These are phyloP conservation scores for Effrenium voratum DNA, from an alignment of 73 alveolate genomes.

Conservation along the genomic window DNA sequence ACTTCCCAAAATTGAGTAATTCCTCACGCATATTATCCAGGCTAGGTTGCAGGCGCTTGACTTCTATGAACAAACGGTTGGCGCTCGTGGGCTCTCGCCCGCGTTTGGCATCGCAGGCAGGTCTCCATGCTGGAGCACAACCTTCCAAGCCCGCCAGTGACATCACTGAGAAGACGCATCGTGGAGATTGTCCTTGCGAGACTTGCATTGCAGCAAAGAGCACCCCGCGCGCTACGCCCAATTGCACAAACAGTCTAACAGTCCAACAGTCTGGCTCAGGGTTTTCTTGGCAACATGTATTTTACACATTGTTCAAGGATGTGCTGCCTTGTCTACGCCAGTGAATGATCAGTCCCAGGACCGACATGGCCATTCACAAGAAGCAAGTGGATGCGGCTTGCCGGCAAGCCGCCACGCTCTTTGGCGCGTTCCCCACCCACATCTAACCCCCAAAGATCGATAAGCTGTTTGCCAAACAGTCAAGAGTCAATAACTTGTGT, in stretches of 20 bases:
- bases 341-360: slow-evolving; percentile 49
- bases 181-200: slow-evolving; percentile 80
- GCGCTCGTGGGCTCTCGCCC: too few species aligned
- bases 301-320: too few species aligned
- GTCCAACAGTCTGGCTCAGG: background rate
- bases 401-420: too few species aligned
- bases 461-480: too few species aligned
- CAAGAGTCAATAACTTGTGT: too few species aligned
- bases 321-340: too few species aligned
- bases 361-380: slow-evolving; percentile 81
- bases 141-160: slow-evolving; percentile 77
- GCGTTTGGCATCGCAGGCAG: background rate
- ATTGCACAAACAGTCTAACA: background rate
- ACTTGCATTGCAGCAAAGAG: background rate
- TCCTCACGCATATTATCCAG: too few species aligned
- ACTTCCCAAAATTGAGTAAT: too few species aligned
- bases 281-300: background rate
- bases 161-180: slow-evolving; percentile 61
- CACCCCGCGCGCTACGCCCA: background rate
- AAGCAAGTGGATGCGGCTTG: slow-evolving; percentile 71
- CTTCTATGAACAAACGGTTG: too few species aligned
- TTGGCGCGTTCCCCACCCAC: too few species aligned
- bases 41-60: too few species aligned
- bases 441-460: too few species aligned
- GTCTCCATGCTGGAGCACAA: slow-evolving; percentile 84